Conservation (phyloP, 2,329 filamentous ascomycete genomes). For the Verticillium dahliae region DNA sequence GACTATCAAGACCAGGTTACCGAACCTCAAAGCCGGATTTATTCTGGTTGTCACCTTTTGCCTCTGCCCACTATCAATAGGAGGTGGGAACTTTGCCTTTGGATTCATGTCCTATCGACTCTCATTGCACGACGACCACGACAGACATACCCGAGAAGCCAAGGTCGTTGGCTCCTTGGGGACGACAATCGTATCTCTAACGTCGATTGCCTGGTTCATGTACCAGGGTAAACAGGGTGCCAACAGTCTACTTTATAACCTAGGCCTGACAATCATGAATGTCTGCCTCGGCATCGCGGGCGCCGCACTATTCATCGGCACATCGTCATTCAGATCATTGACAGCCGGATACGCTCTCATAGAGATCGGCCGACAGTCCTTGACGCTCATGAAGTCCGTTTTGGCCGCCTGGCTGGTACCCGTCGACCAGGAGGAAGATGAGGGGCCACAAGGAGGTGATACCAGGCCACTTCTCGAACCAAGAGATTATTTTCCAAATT, state of each 20-base stretch:
- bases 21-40: not conserved
- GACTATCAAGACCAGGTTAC: not conserved
- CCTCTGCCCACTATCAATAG: not conserved
- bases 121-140: not conserved
- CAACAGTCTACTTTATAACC: not conserved
- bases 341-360: not conserved
- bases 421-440: not conserved
- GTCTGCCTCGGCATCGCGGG: not conserved
- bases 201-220: not conserved
- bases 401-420: not conserved
- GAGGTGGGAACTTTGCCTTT: not conserved
- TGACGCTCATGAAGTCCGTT: not conserved
- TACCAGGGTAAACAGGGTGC: not conserved
- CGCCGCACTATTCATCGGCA: not conserved
- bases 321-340: not conserved
- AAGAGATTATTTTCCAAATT: not conserved
- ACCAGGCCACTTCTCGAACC: not conserved
- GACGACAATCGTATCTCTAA: not conserved
- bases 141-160: not conserved
- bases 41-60: not conserved
- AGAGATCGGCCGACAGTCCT: not conserved
- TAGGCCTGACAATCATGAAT: not conserved
- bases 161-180: not conserved
- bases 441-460: not conserved
- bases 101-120: not conserved